Base-by-base conservation (phyloP, 208 protist genomes). In the Porcisia hertigi region DNA sequence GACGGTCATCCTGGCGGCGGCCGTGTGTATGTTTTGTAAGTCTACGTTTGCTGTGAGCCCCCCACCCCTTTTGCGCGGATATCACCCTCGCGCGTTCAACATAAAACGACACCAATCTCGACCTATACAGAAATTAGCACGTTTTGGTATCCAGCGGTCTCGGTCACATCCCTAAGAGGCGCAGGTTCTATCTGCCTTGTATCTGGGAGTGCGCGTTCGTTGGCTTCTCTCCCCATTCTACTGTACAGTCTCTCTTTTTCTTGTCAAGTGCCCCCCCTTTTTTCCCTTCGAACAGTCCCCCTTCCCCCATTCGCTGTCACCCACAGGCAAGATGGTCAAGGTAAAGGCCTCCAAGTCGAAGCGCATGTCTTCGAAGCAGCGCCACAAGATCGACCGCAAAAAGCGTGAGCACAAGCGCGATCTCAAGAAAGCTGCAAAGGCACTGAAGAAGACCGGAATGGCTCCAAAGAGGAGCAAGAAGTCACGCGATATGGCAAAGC, bases 311-410 rank as follows among this genome's bases (percentile, higher is more conserved):
- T 6, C 47, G 20, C 58, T 69, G 5, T 8, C 12, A 47, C 2
- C 1, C 25, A 23, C 55, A 41, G 47, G 3, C 36, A 91, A 77
- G 64, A 96, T 96, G 92, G 84, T 87, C n/a, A 92, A 92, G 64
- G 69, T 93, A 43, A 89, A 83, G 58, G 84, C 83, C 69, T 79
- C 87, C 36, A 88, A 90, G 70, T 97, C 93, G 57, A 95, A 95
- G 85, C 87, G 93, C 70, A 92, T 91, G 83, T 89, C 88, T 79
- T 95, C 93, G 52, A 87, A 82, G 43, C 89, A 93, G 84, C 91
- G 93, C 54, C 91, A 97, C 78, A 97, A 97, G 75, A 92, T 97
- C 45, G 93, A 97, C 34, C 81, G 90, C 34, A 97, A 97, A 79
- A 95, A 94, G 71, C 85, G 89, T 66, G 91, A 97, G 72, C 93